Evolutionary conservation across 768 basidiomycete genomes (phyloP).

Genomic region (Hygrocybe punicea): DNA sequence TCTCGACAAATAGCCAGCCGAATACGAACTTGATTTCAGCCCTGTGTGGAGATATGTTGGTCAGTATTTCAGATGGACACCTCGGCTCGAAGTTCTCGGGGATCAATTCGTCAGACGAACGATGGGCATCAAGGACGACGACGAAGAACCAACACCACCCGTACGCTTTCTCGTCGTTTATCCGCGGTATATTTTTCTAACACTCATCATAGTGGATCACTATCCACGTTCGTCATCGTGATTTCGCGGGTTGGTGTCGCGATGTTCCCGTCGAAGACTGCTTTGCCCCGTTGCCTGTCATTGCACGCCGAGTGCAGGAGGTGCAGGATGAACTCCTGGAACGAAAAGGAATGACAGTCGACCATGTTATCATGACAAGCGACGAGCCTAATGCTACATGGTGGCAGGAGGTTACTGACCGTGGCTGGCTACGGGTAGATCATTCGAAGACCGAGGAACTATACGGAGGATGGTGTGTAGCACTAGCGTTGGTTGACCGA

Average conservation of each 20-base stretch:
- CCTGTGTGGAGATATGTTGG: slow-evolving; percentile 59
- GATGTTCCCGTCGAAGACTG: slow-evolving; percentile 43
- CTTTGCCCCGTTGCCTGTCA: slow-evolving; percentile 52
- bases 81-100: slow-evolving; percentile 40
- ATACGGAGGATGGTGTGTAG: slow-evolving; percentile 49
- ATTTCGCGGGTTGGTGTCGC: slow-evolving; percentile 49
- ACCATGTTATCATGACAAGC: slow-evolving; percentile 60
- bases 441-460: slow-evolving; percentile 46
- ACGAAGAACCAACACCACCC: slow-evolving; percentile 43
- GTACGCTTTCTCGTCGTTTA: slow-evolving; percentile 28
- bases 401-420: slow-evolving; percentile 51
- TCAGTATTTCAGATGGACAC: slow-evolving; percentile 49
- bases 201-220: slow-evolving; percentile 47
- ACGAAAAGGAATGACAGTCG: slow-evolving; percentile 44
- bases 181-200: not conserved
- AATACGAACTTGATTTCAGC: slow-evolving; percentile 55
- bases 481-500: not conserved
- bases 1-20: slow-evolving; percentile 41
- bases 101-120: slow-evolving; percentile 46
- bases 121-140: slow-evolving; percentile 33
- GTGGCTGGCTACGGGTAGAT: slow-evolving; percentile 53
- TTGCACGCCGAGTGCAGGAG: slow-evolving; percentile 54
- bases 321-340: slow-evolving; percentile 47
- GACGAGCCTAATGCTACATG: slow-evolving; percentile 56
- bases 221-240: slow-evolving; percentile 55